Percentiles rank a stretch among this genome's conserved stretches.
phyloP scores from a whole-genome alignment of 2,329 filamentous ascomycete genomes.

The Penicillium concentricum region DNA sequence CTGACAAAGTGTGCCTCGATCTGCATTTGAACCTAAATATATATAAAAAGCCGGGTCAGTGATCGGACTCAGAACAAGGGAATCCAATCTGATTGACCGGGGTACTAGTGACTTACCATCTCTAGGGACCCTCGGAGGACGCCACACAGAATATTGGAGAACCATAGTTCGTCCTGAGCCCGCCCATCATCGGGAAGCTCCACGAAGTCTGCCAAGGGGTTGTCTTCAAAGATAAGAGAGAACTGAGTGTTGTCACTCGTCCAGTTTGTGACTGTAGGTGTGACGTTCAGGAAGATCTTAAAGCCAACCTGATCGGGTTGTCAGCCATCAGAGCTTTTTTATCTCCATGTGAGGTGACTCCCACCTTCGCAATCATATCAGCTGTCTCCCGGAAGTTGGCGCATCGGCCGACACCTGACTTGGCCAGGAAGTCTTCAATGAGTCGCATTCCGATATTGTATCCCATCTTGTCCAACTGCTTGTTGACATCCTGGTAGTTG shows the following conservation, averaged over 20 bases:
- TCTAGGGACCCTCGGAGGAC: slow-evolving; percentile 87
- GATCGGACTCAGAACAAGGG: slow-evolving; percentile 18
- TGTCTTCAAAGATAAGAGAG: slow-evolving; percentile 94
- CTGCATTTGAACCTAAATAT: slow-evolving; percentile 79
- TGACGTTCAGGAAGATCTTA: slow-evolving; percentile 98
- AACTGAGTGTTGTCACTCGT: slow-evolving; percentile 95
- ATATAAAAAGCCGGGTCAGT: slow-evolving; percentile 11
- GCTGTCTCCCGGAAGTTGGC: slow-evolving; percentile 93
- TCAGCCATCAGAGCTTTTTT: slow-evolving; percentile 1
- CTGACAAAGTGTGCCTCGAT: slow-evolving; percentile 96
- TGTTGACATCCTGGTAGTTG: slow-evolving; percentile 94
- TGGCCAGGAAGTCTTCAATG: slow-evolving; percentile 97
- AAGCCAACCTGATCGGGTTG: slow-evolving; percentile 72
- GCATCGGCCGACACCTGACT: slow-evolving; percentile 86
- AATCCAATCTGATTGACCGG: slow-evolving; percentile 5
- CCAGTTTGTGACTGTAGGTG: slow-evolving; percentile 92
- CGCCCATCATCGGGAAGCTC: slow-evolving; percentile 94
- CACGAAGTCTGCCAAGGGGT: slow-evolving; percentile 94
- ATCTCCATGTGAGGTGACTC: slow-evolving; percentile 3
- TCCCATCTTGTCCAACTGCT: slow-evolving; percentile 97
- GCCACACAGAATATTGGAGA: slow-evolving; percentile 94
- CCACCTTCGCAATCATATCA: slow-evolving; percentile 90
- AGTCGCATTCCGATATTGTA: slow-evolving; percentile 96
- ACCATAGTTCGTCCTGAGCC: slow-evolving; percentile 96
- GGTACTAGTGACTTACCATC: slow-evolving; percentile 64